Percentiles rank a stretch among this genome's conserved stretches.
phyloP scores from a whole-genome alignment of 1,284 basidiomycete species.

The Flammula alnicola region DNA sequence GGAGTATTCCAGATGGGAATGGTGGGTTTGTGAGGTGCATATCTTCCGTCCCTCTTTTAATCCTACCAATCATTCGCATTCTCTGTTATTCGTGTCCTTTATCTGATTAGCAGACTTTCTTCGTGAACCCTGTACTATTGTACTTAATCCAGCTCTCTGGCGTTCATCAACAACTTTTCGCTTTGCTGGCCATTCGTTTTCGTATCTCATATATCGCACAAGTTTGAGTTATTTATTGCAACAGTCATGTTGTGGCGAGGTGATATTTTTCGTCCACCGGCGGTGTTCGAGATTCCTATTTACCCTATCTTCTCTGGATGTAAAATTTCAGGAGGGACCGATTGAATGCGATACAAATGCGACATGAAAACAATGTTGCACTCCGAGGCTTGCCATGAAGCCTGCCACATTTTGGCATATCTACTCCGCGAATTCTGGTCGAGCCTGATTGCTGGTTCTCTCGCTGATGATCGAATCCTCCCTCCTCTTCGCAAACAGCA shows the following conservation, averaged over 20 bases:
- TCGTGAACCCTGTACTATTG: conserved; percentile 30
- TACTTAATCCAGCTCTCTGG: conserved; percentile 27
- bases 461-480: conserved; percentile 32
- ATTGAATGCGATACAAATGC: too few species aligned
- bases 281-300: not conserved
- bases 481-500: conserved; percentile 20
- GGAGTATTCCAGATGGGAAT: conserved; percentile 50
- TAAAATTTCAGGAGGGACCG: too few species aligned
- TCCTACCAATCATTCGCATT: conserved; percentile 21
- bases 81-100: conserved; percentile 29
- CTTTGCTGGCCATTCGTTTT: too few species aligned
- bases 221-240: too few species aligned
- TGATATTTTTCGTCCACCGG: conserved; percentile 3
- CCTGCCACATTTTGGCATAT: conserved; percentile 10
- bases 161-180: conserved; percentile 20
- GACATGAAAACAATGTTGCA: conserved; percentile 18
- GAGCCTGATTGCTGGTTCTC: conserved; percentile 24
- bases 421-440: conserved; percentile 24
- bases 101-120: conserved; percentile 20
- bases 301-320: conserved; percentile 1
- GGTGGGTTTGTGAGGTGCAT: conserved; percentile 39
- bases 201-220: too few species aligned
- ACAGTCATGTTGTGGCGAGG: conserved; percentile 1
- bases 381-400: conserved; percentile 6
- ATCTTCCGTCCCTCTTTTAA: conserved; percentile 20